Base-by-base conservation (phyloP, 176 grass and related monocot genomes). In the Cenchrus fungigraminus region DNA sequence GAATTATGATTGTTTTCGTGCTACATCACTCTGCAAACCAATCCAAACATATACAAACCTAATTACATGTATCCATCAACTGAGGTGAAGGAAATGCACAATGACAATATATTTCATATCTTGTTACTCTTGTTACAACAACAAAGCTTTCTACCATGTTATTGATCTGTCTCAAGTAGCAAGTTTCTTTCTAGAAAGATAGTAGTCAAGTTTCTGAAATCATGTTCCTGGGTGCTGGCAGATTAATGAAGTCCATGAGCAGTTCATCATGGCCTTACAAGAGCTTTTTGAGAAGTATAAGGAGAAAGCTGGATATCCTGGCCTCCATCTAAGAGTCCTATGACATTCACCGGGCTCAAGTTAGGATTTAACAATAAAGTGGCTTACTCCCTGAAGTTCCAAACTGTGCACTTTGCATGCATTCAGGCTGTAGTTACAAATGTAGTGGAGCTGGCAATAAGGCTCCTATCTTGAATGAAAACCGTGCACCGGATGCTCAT, bases 261-360 rank as follows among this genome's bases (percentile, higher is more conserved):
- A 85, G 46, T 98, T 98, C 71, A 64, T 95, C 28, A 47, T 19
- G 2, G 93, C 89, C 20, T 76, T 98, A 80, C 85, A 87, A 73
- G 88, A 93, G 14, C 79, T 98, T 22, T 95, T 93, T 65, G 91
- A 98, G 61, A 98, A 92, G 69, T 90, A 98, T 78, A 98, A 91
- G 86, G 61, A 3, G 2, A 92, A 72, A 85, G 65, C 80, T 70
- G 95, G 89, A 50, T 95, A 93, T 84, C 83, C 86, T 9, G 45
- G 86, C 47, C 91, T 93, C 44, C 85, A 83, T 80, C 91, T 98
- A 22, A 85, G 93, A 76, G 73, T 98, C 77, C 55, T 98, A 82
- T 95, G 85, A 76, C 56, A 29, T 78, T 69, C 11, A 28, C 40
- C 32, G 63, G 73, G 29, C 43, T 68, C 28, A 71, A 77, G 66